Evolutionary conservation across 169 alveolate species (phyloP).

Genomic region (Plasmodium yoelii): DNA sequence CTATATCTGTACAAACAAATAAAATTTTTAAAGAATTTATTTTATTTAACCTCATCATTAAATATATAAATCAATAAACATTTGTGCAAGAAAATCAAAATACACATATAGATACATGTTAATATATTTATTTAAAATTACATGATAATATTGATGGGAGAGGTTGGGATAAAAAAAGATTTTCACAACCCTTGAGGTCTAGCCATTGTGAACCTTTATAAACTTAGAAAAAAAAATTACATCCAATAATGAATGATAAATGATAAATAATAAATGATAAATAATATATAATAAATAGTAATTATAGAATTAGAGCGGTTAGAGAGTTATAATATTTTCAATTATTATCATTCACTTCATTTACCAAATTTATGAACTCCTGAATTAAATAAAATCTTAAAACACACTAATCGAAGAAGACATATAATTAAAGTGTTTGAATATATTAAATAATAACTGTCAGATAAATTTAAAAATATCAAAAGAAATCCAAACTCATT

Average conservation of each 20-base stretch:
- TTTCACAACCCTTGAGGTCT: slow-evolving; percentile 59
- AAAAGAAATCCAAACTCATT: slow-evolving; percentile 68
- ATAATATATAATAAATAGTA: no score
- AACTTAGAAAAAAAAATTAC: slow-evolving; percentile 20
- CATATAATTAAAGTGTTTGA: slow-evolving; percentile 70
- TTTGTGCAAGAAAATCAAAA: not conserved
- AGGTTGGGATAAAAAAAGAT: slow-evolving; percentile 60
- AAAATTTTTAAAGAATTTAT: not conserved
- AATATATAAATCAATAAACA: not conserved
- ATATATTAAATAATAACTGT: slow-evolving; percentile 43
- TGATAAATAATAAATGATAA: no score
- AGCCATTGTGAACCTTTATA: slow-evolving; percentile 36
- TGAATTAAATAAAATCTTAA: slow-evolving; percentile 62
- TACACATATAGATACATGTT: not conserved
- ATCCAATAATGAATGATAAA: not conserved
- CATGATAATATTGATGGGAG: slow-evolving; percentile 63
- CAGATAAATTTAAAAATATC: slow-evolving; percentile 58
- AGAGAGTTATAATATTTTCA: not conserved
- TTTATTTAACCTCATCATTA: not conserved
- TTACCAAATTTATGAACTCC: slow-evolving; percentile 63
- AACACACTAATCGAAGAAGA: slow-evolving; percentile 36
- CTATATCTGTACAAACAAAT: slow-evolving; percentile 25
- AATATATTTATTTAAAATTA: slow-evolving; percentile 1
- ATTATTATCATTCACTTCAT: not conserved
- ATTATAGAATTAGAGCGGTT: no score